These are phyloP conservation scores for Withania somnifera DNA, from an alignment of 305 asterid species.

Conservation along the genomic window DNA sequence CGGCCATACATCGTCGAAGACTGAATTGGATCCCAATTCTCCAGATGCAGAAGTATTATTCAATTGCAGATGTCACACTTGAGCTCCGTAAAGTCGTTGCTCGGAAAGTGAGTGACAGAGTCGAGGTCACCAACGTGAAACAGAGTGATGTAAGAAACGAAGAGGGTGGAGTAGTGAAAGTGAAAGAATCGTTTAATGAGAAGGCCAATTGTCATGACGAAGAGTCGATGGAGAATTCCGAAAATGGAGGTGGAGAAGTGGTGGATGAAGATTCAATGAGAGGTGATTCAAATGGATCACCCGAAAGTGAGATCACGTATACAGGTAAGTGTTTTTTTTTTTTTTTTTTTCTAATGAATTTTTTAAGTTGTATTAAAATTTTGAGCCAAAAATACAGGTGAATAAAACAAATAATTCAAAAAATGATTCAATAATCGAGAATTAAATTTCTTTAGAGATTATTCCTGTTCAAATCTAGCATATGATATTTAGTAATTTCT, in stretches of 20 bases:
- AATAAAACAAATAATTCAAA: background rate
- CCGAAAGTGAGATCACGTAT: constrained; percentile 61
- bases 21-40: constrained; percentile 96
- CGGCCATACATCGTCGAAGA: constrained; percentile 75
- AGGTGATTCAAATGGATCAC: constrained; percentile 25
- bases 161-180: constrained; percentile 13
- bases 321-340: constrained; percentile 36
- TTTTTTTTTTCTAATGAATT: background rate
- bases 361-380: background rate
- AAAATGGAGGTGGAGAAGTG: constrained; percentile 40
- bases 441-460: background rate
- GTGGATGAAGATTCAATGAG: constrained; percentile 32
- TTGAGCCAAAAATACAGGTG: background rate
- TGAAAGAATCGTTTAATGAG: background rate
- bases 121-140: background rate
- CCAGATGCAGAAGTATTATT: constrained; percentile 83
- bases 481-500: background rate
- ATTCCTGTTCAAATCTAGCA: background rate
- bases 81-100: constrained; percentile 44
- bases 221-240: constrained; percentile 18
- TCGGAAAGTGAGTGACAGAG: background rate
- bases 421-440: background rate
- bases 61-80: constrained; percentile 59
- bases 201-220: constrained; percentile 18
- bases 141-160: background rate